These are phyloP conservation scores for Cucurbitaria berberidis DNA, from an alignment of 2,329 filamentous ascomycete genomes.

Conservation along the genomic window DNA sequence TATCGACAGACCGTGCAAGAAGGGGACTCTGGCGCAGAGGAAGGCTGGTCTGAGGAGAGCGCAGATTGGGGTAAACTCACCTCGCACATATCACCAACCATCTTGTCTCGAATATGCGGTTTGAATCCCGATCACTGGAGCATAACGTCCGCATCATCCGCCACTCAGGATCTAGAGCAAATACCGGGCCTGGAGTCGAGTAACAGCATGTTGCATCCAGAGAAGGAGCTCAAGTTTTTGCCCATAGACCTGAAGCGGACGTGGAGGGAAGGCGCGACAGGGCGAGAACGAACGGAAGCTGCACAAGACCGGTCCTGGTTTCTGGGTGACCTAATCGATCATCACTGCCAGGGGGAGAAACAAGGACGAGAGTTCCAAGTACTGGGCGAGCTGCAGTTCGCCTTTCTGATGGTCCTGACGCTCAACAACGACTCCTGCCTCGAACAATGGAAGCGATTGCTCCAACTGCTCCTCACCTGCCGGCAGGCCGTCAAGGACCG, in stretches of 20 bases:
- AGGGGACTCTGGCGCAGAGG: constrained; percentile 35
- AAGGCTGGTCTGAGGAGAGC: constrained; percentile 50
- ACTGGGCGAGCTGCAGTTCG: constrained; percentile 67
- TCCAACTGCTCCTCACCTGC: constrained; percentile 64
- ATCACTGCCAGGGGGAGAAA: constrained; percentile 44
- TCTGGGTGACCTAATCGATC: constrained; percentile 59
- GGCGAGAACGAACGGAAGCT: constrained; percentile 66
- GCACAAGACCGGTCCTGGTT: constrained; percentile 69
- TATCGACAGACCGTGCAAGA: constrained; percentile 53
- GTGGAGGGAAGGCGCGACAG: constrained; percentile 66
- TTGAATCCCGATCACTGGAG: constrained; percentile 58
- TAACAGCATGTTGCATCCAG: constrained; percentile 37
- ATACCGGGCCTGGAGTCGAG: constrained; percentile 62
- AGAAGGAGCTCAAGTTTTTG: constrained; percentile 59
- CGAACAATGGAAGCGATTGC: constrained; percentile 68
- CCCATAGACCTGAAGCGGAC: constrained; percentile 67
- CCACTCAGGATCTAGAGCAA: constrained; percentile 61
- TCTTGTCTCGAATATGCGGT: constrained; percentile 60
- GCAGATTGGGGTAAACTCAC: constrained; percentile 63
- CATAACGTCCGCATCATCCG: constrained; percentile 64
- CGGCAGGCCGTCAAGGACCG: constrained; percentile 57
- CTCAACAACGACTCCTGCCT: constrained; percentile 70
- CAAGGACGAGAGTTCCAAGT: constrained; percentile 41
- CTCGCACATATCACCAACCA: constrained; percentile 54
- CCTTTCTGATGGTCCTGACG: constrained; percentile 67